These are phyloP conservation scores for Berkeleyomyces basicola DNA, from an alignment of 2,329 filamentous ascomycete genomes.

Conservation along the genomic window DNA sequence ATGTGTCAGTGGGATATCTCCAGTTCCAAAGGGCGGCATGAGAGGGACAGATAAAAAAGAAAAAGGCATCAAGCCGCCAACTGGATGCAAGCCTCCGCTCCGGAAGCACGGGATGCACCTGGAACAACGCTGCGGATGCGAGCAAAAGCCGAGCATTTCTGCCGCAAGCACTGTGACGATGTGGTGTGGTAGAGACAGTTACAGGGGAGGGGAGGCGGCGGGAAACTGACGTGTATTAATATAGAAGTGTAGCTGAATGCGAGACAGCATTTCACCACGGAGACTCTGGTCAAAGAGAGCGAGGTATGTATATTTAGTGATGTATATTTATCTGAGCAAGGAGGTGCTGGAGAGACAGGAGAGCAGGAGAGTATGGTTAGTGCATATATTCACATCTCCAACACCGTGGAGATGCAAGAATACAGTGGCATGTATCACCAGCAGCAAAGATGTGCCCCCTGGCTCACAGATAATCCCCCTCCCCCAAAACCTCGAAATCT, in stretches of 20 bases:
- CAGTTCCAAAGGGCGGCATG: neutral
- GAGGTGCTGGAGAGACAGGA: too few relatives aligned
- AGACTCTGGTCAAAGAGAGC: too few relatives aligned
- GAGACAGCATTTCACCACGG: neutral
- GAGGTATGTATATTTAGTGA: too few relatives aligned
- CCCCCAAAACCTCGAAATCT: neutral
- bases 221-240: neutral
- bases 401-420: too few relatives aligned
- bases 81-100: neutral
- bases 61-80: neutral
- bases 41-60: neutral
- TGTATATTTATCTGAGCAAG: too few relatives aligned
- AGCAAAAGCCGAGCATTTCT: neutral
- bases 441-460: too few relatives aligned
- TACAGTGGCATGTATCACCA: too few relatives aligned
- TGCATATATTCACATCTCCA: too few relatives aligned
- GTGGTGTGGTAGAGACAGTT: neutral
- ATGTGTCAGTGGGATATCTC: too few relatives aligned
- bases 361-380: too few relatives aligned
- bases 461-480: too few relatives aligned
- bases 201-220: neutral
- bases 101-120: neutral
- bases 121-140: neutral
- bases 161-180: too few relatives aligned
- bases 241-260: neutral